Evolutionary conservation across 106 monocot genomes (phyloP).

Genomic region (Amphibolis antarctica): DNA sequence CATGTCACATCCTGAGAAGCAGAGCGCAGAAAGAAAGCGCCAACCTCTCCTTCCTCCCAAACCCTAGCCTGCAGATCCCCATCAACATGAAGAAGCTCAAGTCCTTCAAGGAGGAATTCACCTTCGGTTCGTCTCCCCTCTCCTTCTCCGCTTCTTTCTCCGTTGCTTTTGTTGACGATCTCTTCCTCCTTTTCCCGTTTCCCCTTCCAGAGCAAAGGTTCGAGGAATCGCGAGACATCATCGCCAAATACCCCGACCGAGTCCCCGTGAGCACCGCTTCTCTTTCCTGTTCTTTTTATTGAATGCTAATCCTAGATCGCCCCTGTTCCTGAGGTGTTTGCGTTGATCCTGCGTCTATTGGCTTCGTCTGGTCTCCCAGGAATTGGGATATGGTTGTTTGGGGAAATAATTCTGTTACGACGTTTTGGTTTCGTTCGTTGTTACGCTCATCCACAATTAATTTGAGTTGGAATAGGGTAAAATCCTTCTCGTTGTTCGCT

Average conservation of each 20-base stretch:
- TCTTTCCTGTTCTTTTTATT: background rate
- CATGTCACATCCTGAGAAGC: too few species aligned
- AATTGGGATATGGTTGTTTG: too few species aligned
- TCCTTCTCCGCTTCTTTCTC: background rate
- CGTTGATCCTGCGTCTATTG: too few species aligned
- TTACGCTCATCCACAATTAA: too few species aligned
- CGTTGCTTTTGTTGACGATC: background rate
- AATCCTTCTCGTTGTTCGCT: too few species aligned
- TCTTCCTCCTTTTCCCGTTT: too few species aligned
- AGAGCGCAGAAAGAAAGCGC: background rate
- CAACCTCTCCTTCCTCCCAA: background rate
- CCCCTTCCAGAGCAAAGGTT: slow-evolving; percentile 45
- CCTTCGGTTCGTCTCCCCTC: slow-evolving; percentile 35
- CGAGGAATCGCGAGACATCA: slow-evolving; percentile 42
- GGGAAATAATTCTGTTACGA: too few species aligned
- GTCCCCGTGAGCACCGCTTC: slow-evolving; percentile 26
- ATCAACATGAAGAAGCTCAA: slow-evolving; percentile 25
- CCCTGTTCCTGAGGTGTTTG: too few species aligned
- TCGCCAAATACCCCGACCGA: slow-evolving; percentile 50
- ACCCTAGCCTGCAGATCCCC: background rate
- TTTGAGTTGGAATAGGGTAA: too few species aligned
- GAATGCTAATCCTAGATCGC: too few species aligned
- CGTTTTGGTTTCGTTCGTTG: too few species aligned
- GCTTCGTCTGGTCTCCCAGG: too few species aligned
- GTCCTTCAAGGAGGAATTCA: slow-evolving; percentile 58